Base-by-base conservation (phyloP, 768 basidiomycete species). In the Leccinum sublutescens region DNA sequence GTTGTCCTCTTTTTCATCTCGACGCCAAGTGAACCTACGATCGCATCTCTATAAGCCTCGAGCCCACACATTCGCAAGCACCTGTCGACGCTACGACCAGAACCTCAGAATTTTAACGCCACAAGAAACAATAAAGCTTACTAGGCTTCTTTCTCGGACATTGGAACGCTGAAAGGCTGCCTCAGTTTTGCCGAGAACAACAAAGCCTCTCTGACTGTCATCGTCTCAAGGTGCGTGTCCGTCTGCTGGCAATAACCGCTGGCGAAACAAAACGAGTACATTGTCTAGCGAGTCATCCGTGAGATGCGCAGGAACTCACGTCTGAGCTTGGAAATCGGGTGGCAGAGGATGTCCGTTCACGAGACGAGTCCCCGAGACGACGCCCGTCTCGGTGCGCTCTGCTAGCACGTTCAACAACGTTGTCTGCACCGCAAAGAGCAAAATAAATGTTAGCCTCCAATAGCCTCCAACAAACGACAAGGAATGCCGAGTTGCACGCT, bases 211-310 rank as follows among this genome's bases (percentile, higher is more conserved):
- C 89, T 80, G 6, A 95, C 91, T 2, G 91, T 93, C 23, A 85
- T 77, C 5, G 85, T 85, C 27, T 82, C 81, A 17, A 89, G 80
- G 72, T 95, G 93, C 0, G 87, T 88, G 65, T 93, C 91, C 75
- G 83, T 84, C 69, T 96, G 94, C 68, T 95, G 92, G 58, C 88
- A 90, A 66, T 93, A 95, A 0, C 91, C 92, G 51, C 86, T 88
- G 29, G 55, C 19, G 5, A 33, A 50, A 12, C 21, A n/a, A 23
- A 19, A 5, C 1, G 51, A 12, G 29, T 9, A 29, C 17, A 52
- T 15, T 10, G 31, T 23, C 14, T 23, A 11, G 1, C 11, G 31
- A n/a, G 2, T 8, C 15, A 23, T 6, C 7, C 0, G 9, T 9
- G 4, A 38, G 7, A 17, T 5, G 8, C 17, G 8, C 17, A 38